Conservation (phyloP, 2,329 filamentous ascomycete genomes). For the Diplodia seriata region DNA sequence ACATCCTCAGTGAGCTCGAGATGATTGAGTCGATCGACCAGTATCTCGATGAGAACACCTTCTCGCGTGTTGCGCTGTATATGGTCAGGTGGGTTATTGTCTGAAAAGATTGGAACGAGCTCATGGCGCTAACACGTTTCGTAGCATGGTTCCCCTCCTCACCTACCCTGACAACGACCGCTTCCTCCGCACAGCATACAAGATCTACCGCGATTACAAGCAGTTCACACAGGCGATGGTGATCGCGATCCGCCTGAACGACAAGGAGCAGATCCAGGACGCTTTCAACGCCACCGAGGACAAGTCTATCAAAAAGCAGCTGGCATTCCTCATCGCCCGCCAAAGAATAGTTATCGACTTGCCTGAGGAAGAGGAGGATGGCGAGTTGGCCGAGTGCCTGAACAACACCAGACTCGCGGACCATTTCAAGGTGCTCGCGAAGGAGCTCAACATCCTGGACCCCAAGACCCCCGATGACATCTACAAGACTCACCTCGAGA, state of each 20-base stretch:
- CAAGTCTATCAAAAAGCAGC: slow-evolving; percentile 84
- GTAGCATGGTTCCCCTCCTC: slow-evolving; percentile 91
- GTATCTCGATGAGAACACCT: slow-evolving; percentile 93
- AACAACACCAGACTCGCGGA: slow-evolving; percentile 88
- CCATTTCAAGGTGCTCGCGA: slow-evolving; percentile 91
- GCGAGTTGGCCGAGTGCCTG: slow-evolving; percentile 80
- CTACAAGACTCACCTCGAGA: slow-evolving; percentile 98
- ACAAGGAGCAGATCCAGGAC: slow-evolving; percentile 78
- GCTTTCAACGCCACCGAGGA: slow-evolving; percentile 84
- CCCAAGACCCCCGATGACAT: slow-evolving; percentile 98
- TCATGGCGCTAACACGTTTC: slow-evolving; percentile 38
- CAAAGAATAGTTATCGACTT: slow-evolving; percentile 86
- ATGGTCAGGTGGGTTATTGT: slow-evolving; percentile 72
- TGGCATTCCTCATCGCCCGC: slow-evolving; percentile 89
- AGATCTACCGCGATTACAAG: slow-evolving; percentile 92
- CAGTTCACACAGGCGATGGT: slow-evolving; percentile 93
- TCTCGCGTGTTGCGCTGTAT: slow-evolving; percentile 90
- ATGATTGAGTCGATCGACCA: slow-evolving; percentile 92
- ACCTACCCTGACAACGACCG: slow-evolving; percentile 97
- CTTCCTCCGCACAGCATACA: slow-evolving; percentile 90
- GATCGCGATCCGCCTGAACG: slow-evolving; percentile 91
- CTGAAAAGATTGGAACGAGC: background rate
- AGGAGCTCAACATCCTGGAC: slow-evolving; percentile 95
- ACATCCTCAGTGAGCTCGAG: slow-evolving; percentile 95
- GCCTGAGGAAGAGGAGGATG: slow-evolving; percentile 70